phyloP scores from a whole-genome alignment of 192 early-diverging fungal species.

The Podila epicladia region DNA sequence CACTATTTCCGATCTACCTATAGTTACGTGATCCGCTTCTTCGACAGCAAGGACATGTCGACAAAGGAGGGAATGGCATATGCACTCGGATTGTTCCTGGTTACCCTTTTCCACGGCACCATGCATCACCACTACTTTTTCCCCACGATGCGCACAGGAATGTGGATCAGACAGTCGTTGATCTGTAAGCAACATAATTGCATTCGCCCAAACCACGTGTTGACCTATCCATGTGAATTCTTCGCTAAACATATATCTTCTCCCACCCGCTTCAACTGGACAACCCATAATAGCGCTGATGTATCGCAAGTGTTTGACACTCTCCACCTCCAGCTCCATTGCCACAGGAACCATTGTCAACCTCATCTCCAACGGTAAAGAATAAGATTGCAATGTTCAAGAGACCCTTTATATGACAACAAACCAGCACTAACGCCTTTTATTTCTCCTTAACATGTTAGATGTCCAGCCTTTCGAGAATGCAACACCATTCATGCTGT shows the following conservation, averaged over 20 bases:
- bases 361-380: slow-evolving; percentile 52
- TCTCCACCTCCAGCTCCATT: slow-evolving; percentile 50
- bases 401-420: neutral
- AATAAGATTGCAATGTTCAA: neutral
- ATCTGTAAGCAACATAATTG: slow-evolving; percentile 15
- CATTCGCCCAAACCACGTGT: neutral
- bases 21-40: slow-evolving; percentile 52
- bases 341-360: slow-evolving; percentile 53
- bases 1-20: neutral
- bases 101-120: slow-evolving; percentile 51
- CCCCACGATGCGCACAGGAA: slow-evolving; percentile 52
- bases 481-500: slow-evolving; percentile 50
- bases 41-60: slow-evolving; percentile 8
- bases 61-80: slow-evolving; percentile 39
- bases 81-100: slow-evolving; percentile 46
- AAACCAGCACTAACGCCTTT: slow-evolving; percentile 3
- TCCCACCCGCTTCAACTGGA: neutral
- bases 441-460: neutral
- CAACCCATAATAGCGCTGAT: slow-evolving; percentile 34
- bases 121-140: slow-evolving; percentile 54
- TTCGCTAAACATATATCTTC: neutral
- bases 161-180: slow-evolving; percentile 41
- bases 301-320: slow-evolving; percentile 51
- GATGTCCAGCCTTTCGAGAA: slow-evolving; percentile 55
- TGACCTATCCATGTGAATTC: neutral